Evolutionary conservation across 306 rosid species (phyloP), one percentile per base, ranked within the genome.

Genomic region (Cucumis hystrix): DNA sequence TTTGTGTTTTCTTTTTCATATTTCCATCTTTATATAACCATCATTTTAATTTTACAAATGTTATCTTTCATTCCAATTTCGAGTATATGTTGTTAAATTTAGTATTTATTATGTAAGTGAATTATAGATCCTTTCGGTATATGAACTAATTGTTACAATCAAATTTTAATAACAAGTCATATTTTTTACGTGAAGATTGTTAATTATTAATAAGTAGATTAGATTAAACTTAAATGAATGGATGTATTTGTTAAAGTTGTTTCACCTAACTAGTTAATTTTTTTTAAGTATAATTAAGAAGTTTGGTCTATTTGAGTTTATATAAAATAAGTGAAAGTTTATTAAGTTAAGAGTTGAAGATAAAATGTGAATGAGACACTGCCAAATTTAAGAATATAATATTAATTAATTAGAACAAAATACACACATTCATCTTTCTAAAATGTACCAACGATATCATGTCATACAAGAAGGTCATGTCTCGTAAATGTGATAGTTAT

Each of bases 361-460:
- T 37, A 80, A 88, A 28, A 87, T 37, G 40, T 6, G 3, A 37
- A 37, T 37, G 40, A 37, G 40, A 37, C 40, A 37, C 40, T 37
- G 40, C 40, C 40, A 37, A 89, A 85, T 80, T 28, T 28, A 28
- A 28, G n/a, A n/a, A n/a, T n/a, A n/a, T n/a, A n/a, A n/a, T n/a
- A n/a, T n/a, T n/a, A n/a, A n/a, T n/a, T n/a, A n/a, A n/a, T n/a
- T n/a, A n/a, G n/a, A n/a, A n/a, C n/a, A n/a, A n/a, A n/a, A n/a
- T n/a, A n/a, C n/a, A n/a, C n/a, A n/a, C n/a, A n/a, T n/a, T n/a
- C n/a, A n/a, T n/a, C n/a, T n/a, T n/a, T n/a, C n/a, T n/a, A n/a
- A n/a, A n/a, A n/a, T n/a, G n/a, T n/a, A n/a, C n/a, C n/a, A n/a
- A n/a, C n/a, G n/a, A n/a, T n/a, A n/a, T n/a, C n/a, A n/a, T n/a